These are phyloP conservation scores for Pichia sp. DNA, from an alignment of 1,139 yeast species.

Conservation along the genomic window DNA sequence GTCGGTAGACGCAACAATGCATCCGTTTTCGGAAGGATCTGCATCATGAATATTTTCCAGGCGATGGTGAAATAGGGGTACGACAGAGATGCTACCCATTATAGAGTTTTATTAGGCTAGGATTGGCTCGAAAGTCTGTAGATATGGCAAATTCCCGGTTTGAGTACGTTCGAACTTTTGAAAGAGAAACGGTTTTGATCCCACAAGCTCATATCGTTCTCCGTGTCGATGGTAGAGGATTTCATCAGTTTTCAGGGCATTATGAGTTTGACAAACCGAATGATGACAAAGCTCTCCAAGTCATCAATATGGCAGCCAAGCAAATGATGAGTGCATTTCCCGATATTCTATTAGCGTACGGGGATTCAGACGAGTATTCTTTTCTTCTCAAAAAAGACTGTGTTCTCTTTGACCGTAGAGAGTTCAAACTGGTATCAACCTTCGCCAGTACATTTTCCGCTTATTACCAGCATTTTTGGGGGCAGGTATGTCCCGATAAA, in stretches of 20 bases:
- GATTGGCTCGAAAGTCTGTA: too few species aligned
- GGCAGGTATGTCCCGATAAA: constrained; percentile 38
- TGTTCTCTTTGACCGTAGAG: constrained; percentile 70
- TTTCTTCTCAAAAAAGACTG: constrained; percentile 62
- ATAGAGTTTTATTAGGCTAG: too few species aligned
- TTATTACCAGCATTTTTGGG: constrained; percentile 64
- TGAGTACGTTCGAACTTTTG: constrained; percentile 83
- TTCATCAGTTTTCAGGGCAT: constrained; percentile 70
- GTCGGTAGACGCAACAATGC: too few species aligned
- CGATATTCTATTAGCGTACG: constrained; percentile 78
- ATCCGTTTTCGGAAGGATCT: too few species aligned
- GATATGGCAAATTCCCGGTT: constrained; percentile 72
- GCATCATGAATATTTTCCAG: too few species aligned
- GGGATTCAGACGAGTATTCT: constrained; percentile 93
- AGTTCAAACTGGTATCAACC: constrained; percentile 68
- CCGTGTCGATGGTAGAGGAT: constrained; percentile 90
- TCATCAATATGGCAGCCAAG: constrained; percentile 78
- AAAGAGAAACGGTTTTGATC: constrained; percentile 59
- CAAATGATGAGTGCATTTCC: constrained; percentile 54
- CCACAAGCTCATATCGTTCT: constrained; percentile 80
- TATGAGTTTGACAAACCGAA: constrained; percentile 84
- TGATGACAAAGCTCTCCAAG: constrained; percentile 61
- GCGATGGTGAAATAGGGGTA: too few species aligned
- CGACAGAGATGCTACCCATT: too few species aligned
- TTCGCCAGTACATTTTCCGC: constrained; percentile 80